Base-by-base conservation (phyloP, 208 protist species). In the Acanthamoeba healyi region DNA sequence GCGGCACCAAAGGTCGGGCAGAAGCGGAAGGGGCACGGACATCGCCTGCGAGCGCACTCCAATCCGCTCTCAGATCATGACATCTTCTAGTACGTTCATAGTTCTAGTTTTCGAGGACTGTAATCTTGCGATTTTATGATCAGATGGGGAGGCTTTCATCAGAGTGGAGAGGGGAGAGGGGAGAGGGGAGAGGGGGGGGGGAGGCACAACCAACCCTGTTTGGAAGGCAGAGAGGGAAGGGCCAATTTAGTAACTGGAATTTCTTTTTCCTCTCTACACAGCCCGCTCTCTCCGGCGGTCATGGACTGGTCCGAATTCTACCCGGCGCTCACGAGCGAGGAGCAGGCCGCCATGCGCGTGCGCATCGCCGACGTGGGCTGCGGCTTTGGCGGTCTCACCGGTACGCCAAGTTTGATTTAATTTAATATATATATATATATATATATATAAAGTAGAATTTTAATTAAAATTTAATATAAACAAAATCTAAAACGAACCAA, bases 331-430 rank as follows among this genome's bases (percentile, higher is more conserved):
- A 72, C 51, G 10, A 29, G 46, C 36, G 51, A 84, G 38, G 34
- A 51, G 51, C 4, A 58, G 19, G 14, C 40, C 12, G 40, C 56
- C 36, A 74, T 61, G 58, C 88, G 44, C 17, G 98, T 99, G 49
- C 91, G 96, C 40, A 97, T 99, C 94, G 96, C 98, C 26, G 99
- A 99, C 94, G 97, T 99, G 36, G 99, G 99, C 29, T 99, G 99
- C 95, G 99, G 99, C 12, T 99, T 99, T 95, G 99, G 99, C 70
- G 99, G 99, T 2, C 98, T 99, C 91, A 97, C 99, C 12, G 98
- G 95, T 96, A 95, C 54, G 88, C n/a, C n/a, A n/a, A n/a, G n/a
- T n/a, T n/a, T n/a, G 67, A 34, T 22, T 94, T 54, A 92, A 51
- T 36, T 22, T n/a, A 24, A 79, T 51, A 79, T 79, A 44, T 79